A percentile compares a stretch with the other conserved stretches of the same genome.
These are phyloP conservation scores for Colletotrichum sojae DNA, from an alignment of 2,329 filamentous ascomycete species.

Conservation along the genomic window DNA sequence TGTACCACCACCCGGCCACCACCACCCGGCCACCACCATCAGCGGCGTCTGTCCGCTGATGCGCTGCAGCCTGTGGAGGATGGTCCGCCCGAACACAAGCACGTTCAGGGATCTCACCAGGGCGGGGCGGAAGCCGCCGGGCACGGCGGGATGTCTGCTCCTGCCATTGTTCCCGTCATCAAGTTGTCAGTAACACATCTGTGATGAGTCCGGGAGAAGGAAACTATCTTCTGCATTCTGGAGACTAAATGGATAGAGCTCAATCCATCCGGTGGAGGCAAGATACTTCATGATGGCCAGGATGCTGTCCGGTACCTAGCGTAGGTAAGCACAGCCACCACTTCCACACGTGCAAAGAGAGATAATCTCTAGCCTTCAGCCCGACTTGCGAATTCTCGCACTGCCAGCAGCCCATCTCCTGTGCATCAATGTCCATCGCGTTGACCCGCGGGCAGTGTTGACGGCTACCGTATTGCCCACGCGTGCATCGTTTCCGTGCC, in stretches of 20 bases:
- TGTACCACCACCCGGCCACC: background rate
- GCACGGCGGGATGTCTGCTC: background rate
- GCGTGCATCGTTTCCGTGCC: background rate
- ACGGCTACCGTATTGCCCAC: background rate
- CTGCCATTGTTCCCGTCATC: too few relatives aligned
- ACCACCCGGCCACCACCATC: background rate
- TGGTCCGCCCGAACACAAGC: too few relatives aligned
- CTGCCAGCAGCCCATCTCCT: too few relatives aligned
- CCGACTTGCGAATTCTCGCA: too few relatives aligned
- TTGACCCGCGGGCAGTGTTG: too few relatives aligned
- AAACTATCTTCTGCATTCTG: background rate
- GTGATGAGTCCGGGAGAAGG: background rate
- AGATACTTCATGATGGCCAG: background rate
- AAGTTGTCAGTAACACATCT: background rate
- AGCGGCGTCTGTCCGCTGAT: background rate
- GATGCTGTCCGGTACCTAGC: background rate
- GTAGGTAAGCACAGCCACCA: too few relatives aligned
- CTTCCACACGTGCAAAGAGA: too few relatives aligned
- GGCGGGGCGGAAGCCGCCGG: slow-evolving; percentile 23
- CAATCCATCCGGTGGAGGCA: background rate
- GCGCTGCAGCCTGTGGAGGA: slow-evolving; percentile 17
- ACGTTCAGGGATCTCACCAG: background rate
- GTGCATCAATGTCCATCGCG: too few relatives aligned
- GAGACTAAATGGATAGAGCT: background rate
- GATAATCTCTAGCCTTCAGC: too few relatives aligned